Evolutionary conservation across 208 protist species (phyloP).

Genomic region (Crithidia thermophila): DNA sequence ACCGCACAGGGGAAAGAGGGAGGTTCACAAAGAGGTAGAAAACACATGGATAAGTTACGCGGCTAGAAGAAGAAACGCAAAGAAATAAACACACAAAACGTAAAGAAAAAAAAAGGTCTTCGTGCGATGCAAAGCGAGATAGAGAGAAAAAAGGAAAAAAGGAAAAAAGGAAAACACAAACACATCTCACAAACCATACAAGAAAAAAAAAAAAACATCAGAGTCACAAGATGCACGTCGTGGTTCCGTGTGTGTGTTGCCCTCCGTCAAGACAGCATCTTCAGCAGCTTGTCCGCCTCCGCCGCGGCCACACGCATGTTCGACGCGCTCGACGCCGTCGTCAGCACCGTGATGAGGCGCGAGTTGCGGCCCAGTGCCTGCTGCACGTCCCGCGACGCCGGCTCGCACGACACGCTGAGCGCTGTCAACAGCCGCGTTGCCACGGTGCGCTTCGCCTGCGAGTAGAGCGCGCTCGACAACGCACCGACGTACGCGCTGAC

Average conservation of each 20-base stretch:
- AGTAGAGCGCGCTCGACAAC: conserved; percentile 30
- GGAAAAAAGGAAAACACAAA: conserved; percentile 15
- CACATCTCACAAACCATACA: neutral
- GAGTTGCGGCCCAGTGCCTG: conserved; percentile 16
- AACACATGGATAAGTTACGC: neutral
- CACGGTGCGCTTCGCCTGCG: conserved; percentile 32
- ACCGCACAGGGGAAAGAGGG: no score
- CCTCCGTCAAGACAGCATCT: conserved; percentile 28
- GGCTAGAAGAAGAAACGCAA: neutral
- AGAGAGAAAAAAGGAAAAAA: conserved; percentile 5
- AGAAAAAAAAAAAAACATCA: conserved; percentile 25
- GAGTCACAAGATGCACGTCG: neutral
- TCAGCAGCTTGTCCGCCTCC: conserved; percentile 33
- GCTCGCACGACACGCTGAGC: conserved; percentile 42
- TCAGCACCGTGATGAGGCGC: conserved; percentile 21
- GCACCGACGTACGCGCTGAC: conserved; percentile 29
- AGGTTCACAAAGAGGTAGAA: no score
- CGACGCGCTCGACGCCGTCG: conserved; percentile 9
- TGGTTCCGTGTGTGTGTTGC: no score
- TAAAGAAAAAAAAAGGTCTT: conserved; percentile 5
- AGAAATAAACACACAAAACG: conserved; percentile 17
- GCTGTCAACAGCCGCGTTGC: conserved; percentile 54
- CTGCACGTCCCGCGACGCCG: conserved; percentile 9
- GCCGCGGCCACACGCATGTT: conserved; percentile 29
- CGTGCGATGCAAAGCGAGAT: neutral